phyloP scores from a whole-genome alignment of 2,329 filamentous ascomycete genomes.

The Fusarium irregulare region DNA sequence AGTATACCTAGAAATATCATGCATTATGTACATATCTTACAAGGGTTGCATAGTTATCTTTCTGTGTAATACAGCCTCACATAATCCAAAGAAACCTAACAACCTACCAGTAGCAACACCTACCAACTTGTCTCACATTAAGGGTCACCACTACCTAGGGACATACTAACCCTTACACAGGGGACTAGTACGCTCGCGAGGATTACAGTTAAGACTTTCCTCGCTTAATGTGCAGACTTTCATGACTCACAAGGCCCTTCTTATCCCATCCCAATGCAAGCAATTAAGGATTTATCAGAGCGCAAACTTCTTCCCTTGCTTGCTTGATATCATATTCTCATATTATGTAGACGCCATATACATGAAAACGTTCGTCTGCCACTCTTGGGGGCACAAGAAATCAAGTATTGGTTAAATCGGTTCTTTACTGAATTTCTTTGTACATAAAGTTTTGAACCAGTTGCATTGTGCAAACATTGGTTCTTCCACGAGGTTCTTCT shows the following conservation, averaged over 20 bases:
- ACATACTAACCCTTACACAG: not conserved
- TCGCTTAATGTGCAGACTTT: accelerated
- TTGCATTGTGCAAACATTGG: not conserved
- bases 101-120: not conserved
- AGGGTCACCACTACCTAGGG: not conserved
- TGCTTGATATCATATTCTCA: too few relatives aligned
- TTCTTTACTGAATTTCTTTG: not conserved
- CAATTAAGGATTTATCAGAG: not conserved
- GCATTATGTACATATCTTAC: too few relatives aligned
- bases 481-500: not conserved
- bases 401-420: not conserved
- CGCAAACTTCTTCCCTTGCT: too few relatives aligned
- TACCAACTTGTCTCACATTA: not conserved
- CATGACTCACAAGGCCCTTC: not conserved
- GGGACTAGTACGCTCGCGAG: accelerated
- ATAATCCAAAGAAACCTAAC: not conserved
- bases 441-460: not conserved
- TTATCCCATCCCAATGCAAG: not conserved
- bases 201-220: not conserved
- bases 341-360: too few relatives aligned
- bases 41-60: not conserved
- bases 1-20: too few relatives aligned
- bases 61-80: not conserved
- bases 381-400: not conserved
- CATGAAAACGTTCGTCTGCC: not conserved